Conservation (phyloP, 1,284 basidiomycete genomes). For the Tylopilus orsonianus region DNA sequence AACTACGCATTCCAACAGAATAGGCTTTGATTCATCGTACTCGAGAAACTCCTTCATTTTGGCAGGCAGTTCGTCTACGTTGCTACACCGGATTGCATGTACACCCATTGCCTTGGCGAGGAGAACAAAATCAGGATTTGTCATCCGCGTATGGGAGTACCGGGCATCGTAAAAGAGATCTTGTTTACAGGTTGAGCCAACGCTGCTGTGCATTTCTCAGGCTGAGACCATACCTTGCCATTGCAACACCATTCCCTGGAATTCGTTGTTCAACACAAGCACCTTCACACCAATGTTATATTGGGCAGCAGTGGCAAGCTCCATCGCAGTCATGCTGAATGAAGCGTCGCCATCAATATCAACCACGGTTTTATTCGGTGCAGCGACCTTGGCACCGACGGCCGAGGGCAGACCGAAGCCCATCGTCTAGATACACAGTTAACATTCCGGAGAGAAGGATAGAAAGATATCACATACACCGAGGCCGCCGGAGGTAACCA, state of each 20-base stretch:
- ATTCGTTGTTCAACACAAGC: slow-evolving; percentile 88
- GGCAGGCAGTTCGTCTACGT: slow-evolving; percentile 74
- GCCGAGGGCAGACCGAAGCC: slow-evolving; percentile 94
- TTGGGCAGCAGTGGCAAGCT: slow-evolving; percentile 90
- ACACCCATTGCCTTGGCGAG: slow-evolving; percentile 90
- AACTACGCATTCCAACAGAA: slow-evolving; percentile 90
- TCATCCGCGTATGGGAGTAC: slow-evolving; percentile 94
- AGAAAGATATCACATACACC: slow-evolving; percentile 57
- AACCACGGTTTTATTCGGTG: slow-evolving; percentile 90
- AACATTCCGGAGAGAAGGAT: not conserved
- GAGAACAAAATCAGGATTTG: slow-evolving; percentile 90
- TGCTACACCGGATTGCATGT: slow-evolving; percentile 81
- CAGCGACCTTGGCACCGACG: slow-evolving; percentile 96
- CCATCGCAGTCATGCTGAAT: slow-evolving; percentile 99
- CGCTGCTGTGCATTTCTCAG: not conserved
- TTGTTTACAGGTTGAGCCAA: slow-evolving; percentile 30
- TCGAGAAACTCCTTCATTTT: slow-evolving; percentile 99
- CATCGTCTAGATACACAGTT: slow-evolving; percentile 70
- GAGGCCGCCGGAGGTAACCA: slow-evolving; percentile 96
- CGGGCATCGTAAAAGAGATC: slow-evolving; percentile 95
- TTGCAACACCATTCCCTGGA: slow-evolving; percentile 98
- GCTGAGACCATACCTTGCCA: slow-evolving; percentile 81
- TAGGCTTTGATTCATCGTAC: slow-evolving; percentile 84
- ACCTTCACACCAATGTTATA: slow-evolving; percentile 95
- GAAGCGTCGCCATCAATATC: slow-evolving; percentile 98